Conservation (phyloP, 202 grass and related monocot genomes). For the Brachypodium distachyon region DNA sequence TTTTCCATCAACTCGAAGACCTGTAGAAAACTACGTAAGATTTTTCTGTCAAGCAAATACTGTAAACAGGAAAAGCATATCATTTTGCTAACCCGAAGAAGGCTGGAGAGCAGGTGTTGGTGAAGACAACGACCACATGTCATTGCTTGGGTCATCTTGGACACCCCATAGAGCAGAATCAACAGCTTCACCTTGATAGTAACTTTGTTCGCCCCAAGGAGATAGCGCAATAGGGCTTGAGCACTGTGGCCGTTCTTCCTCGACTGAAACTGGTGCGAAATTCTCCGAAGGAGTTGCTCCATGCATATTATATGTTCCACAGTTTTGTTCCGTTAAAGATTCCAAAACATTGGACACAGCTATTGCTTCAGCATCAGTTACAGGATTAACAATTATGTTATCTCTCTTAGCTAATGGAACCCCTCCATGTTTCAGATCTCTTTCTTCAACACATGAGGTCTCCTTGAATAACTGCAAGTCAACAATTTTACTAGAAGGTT, state of each 20-base stretch:
- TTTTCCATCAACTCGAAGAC: conserved; percentile 29
- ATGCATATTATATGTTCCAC: conserved; percentile 19
- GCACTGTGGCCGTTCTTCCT: conserved; percentile 44
- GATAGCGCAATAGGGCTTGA: conserved; percentile 50
- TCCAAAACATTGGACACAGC: conserved; percentile 28
- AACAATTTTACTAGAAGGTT: conserved; percentile 13
- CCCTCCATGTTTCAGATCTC: conserved; percentile 6
- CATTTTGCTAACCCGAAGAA: conserved; percentile 39
- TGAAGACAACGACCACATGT: conserved; percentile 53
- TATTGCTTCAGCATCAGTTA: conserved; percentile 21
- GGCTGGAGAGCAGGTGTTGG: conserved; percentile 37
- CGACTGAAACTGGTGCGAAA: conserved; percentile 15
- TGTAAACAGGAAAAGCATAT: background rate
- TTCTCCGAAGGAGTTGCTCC: conserved; percentile 10
- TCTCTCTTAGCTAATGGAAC: background rate
- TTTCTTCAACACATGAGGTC: conserved; percentile 12
- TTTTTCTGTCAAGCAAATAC: background rate
- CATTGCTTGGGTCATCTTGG: conserved; percentile 39
- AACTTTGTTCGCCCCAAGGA: conserved; percentile 48
- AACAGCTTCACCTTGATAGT: conserved; percentile 50
- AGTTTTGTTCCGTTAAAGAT: conserved; percentile 29
- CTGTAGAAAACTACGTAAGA: conserved; percentile 15
- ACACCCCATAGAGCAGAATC: conserved; percentile 47
- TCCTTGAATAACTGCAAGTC: conserved; percentile 10
- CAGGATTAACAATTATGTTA: conserved; percentile 7